Base-by-base conservation (phyloP, 805 yeast species). In the Wickerhamomyces xylosicus region DNA sequence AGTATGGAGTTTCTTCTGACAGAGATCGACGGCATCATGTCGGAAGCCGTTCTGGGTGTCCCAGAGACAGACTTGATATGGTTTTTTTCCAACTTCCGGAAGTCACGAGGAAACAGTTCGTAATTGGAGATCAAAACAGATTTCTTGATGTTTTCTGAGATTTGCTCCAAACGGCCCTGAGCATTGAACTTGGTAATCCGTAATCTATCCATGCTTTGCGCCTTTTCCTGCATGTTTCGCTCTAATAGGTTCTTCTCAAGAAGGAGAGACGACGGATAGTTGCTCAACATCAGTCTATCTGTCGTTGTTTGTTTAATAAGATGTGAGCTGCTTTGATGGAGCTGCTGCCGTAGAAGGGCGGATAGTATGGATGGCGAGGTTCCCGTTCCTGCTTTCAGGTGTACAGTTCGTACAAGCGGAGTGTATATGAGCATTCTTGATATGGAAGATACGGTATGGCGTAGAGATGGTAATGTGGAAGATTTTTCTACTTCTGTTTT, bases 81-180 rank as follows among this genome's bases (percentile, higher is more conserved):
- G 10, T 44, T 44, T 41, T 84, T 73, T 36, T 90, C 97, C 38
- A 90, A 79, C 54, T 89, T 90, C 17, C 98, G 66, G 47, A 90
- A 64, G 58, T 90, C 98, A 57, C 98, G 67, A 0, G 97, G 96
- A 41, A 83, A 74, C 19, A 90, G 59, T 11, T 85, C 85, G 56
- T 89, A 85, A 46, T 78, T 76, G 25, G 77, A 67, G 9, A 90
- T 67, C 43, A 90, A 72, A 39, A 77, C 79, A 37, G 82, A 70
- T 52, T 85, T 74, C 44, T 85, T 85, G 57, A 81, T 77, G 50
- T 78, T 83, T 34, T 77, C 71, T 2, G 90, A 79, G 2, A 82
- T 79, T 0, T 82, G 77, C 1, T 71, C 67, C 19, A 85, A 77
- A 33, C 76, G 70, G 0, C 97, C 97, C 2, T 65, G 56, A 3